Evolutionary conservation across 202 grass and related monocot genomes (phyloP), one percentile per base, ranked within the genome.

Genomic region (Bolboschoenoplectus hybrid): DNA sequence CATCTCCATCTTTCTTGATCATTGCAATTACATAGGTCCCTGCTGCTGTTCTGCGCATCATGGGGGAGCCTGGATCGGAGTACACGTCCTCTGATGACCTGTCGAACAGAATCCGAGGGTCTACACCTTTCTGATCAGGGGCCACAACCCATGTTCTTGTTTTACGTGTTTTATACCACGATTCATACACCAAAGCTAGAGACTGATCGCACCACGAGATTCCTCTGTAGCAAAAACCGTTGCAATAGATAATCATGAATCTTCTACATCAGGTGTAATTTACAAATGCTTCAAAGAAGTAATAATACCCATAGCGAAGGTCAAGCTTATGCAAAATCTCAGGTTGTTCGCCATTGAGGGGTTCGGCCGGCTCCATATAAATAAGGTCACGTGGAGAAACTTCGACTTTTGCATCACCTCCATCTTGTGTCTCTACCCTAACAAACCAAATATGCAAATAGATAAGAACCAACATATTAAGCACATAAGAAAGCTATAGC

Each of bases 341-440:
- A 72, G 92, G 90, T 63, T 91, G 85, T 94, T 99, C 93, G 35
- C 89, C 86, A 79, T 93, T 94, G 74, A 91, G 46, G 76, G 83
- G 90, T 86, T 99, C 97, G 43, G 89, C 93, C 73, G 72, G 85
- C 87, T 99, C 93, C 93, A 89, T 87, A 86, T 99, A 99, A 88
- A 99, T 85, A 87, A 99, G 90, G 74, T 99, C 97, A 87, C 93
- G 93, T 79, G 97, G 97, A 90, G 97, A 97, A 85, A 94, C 97
- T 90, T 99, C 97, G 74, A 92, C 81, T 87, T 99, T 99, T 49
- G 97, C 97, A 89, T 99, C 97, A 87, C 97, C 97, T 85, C 92
- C 93, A 89, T 99, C 97, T 82, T 99, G 97, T 80, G 97, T 94
- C 89, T 99, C 97, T 83, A 93, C 97, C 97, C 97, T 99, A 90